These are phyloP conservation scores for Sordaria brevicollis DNA, from an alignment of 495 filamentous ascomycete genomes.

Conservation along the genomic window DNA sequence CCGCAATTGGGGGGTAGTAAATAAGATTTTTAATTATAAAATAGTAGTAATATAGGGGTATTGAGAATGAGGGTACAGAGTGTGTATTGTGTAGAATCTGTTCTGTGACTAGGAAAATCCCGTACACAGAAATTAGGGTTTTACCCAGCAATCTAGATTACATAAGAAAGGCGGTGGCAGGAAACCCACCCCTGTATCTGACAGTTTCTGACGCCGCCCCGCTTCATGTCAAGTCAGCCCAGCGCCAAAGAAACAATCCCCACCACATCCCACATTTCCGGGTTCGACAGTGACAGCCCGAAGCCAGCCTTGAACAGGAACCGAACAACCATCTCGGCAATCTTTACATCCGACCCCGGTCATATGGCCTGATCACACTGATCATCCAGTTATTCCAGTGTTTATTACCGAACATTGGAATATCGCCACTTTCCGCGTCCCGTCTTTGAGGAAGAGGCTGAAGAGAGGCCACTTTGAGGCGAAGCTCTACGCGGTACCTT, in stretches of 20 bases:
- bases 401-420: constrained; percentile 1
- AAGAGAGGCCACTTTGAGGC: neutral
- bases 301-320: neutral
- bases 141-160: too few relatives aligned
- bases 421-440: constrained; percentile 23
- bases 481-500: neutral
- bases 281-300: neutral
- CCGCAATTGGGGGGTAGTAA: too few relatives aligned
- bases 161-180: too few relatives aligned
- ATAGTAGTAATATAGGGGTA: too few relatives aligned
- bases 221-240: neutral
- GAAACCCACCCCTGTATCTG: too few relatives aligned
- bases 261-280: neutral
- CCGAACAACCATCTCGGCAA: constrained; percentile 9
- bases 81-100: too few relatives aligned
- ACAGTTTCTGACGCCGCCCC: neutral
- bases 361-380: constrained; percentile 18
- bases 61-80: too few relatives aligned
- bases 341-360: constrained; percentile 8
- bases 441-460: neutral
- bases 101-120: too few relatives aligned
- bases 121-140: too few relatives aligned
- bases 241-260: neutral
- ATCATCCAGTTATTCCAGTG: neutral
- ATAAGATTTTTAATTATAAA: too few relatives aligned